phyloP scores from a whole-genome alignment of 2,329 filamentous ascomycete genomes.

The Xylaria sp. region DNA sequence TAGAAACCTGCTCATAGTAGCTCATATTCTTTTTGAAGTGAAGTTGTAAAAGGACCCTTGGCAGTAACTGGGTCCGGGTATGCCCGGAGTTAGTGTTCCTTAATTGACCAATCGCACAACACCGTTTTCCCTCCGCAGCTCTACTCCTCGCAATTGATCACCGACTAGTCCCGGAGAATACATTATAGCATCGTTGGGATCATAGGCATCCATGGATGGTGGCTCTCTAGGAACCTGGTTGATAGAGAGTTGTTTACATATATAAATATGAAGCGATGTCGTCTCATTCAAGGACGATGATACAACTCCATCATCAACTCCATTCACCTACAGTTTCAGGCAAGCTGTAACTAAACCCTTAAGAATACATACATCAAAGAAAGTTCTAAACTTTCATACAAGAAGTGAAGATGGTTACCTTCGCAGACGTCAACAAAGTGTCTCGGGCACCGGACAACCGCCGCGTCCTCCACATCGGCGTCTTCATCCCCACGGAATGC shows the following conservation, averaged over 20 bases:
- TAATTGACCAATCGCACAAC: constrained; percentile 48
- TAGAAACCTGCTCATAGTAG: neutral
- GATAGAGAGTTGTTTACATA: neutral
- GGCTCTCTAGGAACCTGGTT: too few relatives aligned
- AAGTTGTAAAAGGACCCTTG: neutral
- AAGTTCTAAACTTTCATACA: neutral
- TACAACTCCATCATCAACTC: neutral
- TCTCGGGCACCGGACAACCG: constrained; percentile 25
- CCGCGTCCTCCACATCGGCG: constrained; percentile 58
- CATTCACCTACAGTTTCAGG: neutral
- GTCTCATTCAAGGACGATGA: neutral
- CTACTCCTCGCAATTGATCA: neutral
- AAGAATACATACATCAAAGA: neutral
- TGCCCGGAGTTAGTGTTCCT: constrained; percentile 11
- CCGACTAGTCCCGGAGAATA: constrained; percentile 35
- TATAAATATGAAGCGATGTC: neutral
- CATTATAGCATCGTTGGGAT: neutral
- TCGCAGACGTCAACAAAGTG: constrained; percentile 34
- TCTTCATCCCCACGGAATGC: constrained; percentile 60
- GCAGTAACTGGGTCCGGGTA: constrained; percentile 23
- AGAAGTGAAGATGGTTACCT: constrained; percentile 26
- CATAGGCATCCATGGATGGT: too few relatives aligned
- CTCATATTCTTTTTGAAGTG: neutral
- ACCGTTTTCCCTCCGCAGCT: constrained; percentile 25
- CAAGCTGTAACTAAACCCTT: neutral